These are phyloP conservation scores for Zygosaccharomyces pseudobailii DNA, from an alignment of 1,139 yeast genomes.

Conservation along the genomic window DNA sequence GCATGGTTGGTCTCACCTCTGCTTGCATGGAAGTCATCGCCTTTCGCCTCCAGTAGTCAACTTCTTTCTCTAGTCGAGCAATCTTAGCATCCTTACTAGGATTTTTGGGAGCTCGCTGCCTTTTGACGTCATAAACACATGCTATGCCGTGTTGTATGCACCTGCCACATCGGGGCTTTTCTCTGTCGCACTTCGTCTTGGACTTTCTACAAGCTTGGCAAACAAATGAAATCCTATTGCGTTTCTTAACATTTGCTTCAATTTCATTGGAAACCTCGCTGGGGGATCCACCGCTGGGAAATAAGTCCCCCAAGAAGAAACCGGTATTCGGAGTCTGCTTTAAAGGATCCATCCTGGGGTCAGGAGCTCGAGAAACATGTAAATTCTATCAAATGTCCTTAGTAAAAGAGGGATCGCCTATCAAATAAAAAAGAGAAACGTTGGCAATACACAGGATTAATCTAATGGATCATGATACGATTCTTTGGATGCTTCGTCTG, in stretches of 20 bases:
- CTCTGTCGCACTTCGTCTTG: conserved; percentile 34
- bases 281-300: background rate
- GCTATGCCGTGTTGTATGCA: conserved; percentile 25
- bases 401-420: background rate
- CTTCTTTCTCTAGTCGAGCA: conserved; percentile 28
- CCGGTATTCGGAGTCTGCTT: background rate
- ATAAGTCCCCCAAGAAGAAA: background rate
- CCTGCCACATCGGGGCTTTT: conserved; percentile 31
- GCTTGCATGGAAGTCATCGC: conserved; percentile 14
- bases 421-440: background rate
- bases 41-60: conserved; percentile 30
- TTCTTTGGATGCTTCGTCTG: background rate
- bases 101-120: conserved; percentile 31
- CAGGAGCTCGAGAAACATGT: background rate
- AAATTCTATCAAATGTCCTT: background rate
- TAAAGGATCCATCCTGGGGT: background rate
- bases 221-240: conserved; percentile 33
- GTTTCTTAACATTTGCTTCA: conserved; percentile 15
- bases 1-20: background rate
- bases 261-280: conserved; percentile 2
- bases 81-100: conserved; percentile 32
- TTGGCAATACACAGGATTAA: background rate
- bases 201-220: conserved; percentile 33
- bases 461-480: background rate
- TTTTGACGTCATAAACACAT: conserved; percentile 32